Evolutionary conservation across 306 rosid species (phyloP).

Genomic region (Medicago truncatula): MtrunA17r5.0-ANR NC_053043.1:5068501-5069000

Average conservation of each 20-base stretch:
- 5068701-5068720: background rate
- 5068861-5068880: constrained; percentile 30
- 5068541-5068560: constrained; percentile 47
- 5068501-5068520: constrained; percentile 52
- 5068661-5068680: constrained; percentile 36
- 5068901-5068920: constrained; percentile 51
- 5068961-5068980: constrained; percentile 8
- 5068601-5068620: constrained; percentile 96
- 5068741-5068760: constrained; percentile 22
- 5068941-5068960: constrained; percentile 30
- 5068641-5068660: background rate
- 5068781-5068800: constrained; percentile 1
- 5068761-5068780: constrained; percentile 31
- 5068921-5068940: constrained; percentile 9
- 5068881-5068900: constrained; percentile 13
- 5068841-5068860: constrained; percentile 7
- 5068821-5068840: constrained; percentile 33
- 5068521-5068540: constrained; percentile 43
- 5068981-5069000: constrained; percentile 41
- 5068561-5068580: constrained; percentile 40
- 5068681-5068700: constrained; percentile 23
- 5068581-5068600: constrained; percentile 24
- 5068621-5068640: constrained; percentile 8
- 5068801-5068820: constrained; percentile 38
- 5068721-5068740: background rate